These are phyloP conservation scores for Pythium aquatile DNA, from an alignment of 352 stramenopile genomes.

Conservation along the genomic window DNA sequence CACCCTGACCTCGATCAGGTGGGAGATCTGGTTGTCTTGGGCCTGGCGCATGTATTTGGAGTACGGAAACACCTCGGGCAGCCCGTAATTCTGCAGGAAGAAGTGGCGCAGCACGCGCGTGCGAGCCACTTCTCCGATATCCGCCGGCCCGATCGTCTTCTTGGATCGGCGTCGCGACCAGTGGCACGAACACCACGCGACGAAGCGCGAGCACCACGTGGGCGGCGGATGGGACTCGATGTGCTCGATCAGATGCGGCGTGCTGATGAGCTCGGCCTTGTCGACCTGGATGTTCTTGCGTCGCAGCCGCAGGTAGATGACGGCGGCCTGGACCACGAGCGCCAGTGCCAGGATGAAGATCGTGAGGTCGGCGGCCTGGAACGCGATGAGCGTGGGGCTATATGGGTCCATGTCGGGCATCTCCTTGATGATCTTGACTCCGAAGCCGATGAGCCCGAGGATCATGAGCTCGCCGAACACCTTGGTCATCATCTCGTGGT, in stretches of 20 bases:
- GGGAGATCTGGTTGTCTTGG: slow-evolving; percentile 74
- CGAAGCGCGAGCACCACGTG: background rate
- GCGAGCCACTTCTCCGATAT: slow-evolving; percentile 21
- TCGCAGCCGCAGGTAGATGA: slow-evolving; percentile 31
- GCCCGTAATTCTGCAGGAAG: slow-evolving; percentile 24
- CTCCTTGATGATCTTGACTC: slow-evolving; percentile 39
- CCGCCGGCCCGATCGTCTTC: slow-evolving; percentile 1
- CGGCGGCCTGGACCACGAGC: slow-evolving; percentile 33
- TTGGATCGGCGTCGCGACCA: background rate
- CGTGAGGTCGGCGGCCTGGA: slow-evolving; percentile 37
- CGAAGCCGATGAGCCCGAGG: slow-evolving; percentile 35
- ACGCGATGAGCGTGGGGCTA: slow-evolving; percentile 27
- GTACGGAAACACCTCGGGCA: slow-evolving; percentile 43
- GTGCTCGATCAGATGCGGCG: slow-evolving; percentile 26
- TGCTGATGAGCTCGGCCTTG: slow-evolving; percentile 31
- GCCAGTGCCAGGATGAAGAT: slow-evolving; percentile 35
- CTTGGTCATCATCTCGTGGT: slow-evolving; percentile 69
- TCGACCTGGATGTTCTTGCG: slow-evolving; percentile 31
- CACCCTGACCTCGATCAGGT: slow-evolving; percentile 78
- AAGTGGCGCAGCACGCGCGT: slow-evolving; percentile 29
- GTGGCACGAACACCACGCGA: background rate
- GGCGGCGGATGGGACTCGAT: slow-evolving; percentile 13
- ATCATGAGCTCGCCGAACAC: slow-evolving; percentile 38
- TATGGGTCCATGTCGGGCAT: slow-evolving; percentile 18
- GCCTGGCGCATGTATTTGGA: slow-evolving; percentile 73